Evolutionary conservation across 176 grass and related monocot genomes (phyloP).

Genomic region (Oryza brachyantha): DNA sequence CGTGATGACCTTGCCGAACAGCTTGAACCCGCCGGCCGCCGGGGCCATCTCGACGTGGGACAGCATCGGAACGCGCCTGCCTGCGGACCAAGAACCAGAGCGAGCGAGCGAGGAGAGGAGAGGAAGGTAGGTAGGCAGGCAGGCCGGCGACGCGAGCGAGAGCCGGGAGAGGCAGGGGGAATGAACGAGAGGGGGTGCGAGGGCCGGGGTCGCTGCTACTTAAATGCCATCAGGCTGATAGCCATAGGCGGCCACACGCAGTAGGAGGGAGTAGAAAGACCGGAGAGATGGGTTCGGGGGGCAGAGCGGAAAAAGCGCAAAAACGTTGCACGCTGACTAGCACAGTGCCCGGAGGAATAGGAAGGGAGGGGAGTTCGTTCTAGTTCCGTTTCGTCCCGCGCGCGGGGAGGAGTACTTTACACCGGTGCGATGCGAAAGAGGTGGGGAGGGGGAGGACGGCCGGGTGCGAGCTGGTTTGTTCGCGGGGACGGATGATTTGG

Average conservation of each 20-base stretch:
- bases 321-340: slow-evolving; percentile 1
- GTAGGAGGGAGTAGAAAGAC: not conserved
- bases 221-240: slow-evolving; percentile 45
- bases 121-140: no score
- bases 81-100: not conserved
- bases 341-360: not conserved
- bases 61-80: slow-evolving; percentile 21
- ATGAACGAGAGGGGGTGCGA: not conserved
- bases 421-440: not conserved
- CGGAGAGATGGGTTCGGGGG: not conserved
- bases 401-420: not conserved
- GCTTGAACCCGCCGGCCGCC: slow-evolving; percentile 48
- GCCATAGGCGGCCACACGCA: not conserved
- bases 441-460: no score
- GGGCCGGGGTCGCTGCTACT: slow-evolving; percentile 36
- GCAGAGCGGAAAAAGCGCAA: not conserved
- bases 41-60: slow-evolving; percentile 49
- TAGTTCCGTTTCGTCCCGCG: not conserved
- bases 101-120: not conserved
- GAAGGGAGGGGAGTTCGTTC: not conserved
- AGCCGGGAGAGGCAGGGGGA: not conserved
- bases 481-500: not conserved
- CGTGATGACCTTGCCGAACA: slow-evolving; percentile 67
- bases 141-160: not conserved
- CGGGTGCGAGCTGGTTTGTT: not conserved